Base-by-base conservation (phyloP, 2,329 filamentous ascomycete genomes). In the Colletotrichum falcatum region DNA sequence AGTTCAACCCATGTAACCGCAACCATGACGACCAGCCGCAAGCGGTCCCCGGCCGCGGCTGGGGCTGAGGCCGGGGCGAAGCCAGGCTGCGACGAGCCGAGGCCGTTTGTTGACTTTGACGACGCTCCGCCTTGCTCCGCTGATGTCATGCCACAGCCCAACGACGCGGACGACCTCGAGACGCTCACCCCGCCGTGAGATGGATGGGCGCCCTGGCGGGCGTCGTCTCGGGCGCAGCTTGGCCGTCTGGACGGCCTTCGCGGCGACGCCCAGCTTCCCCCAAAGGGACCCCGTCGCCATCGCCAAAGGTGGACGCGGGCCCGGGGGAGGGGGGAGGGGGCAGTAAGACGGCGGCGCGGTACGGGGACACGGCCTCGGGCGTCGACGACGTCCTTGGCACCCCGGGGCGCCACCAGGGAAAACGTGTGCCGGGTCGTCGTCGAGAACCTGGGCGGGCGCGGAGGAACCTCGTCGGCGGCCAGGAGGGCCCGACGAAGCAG, bases 401-500 rank as follows among this genome's bases (percentile, higher is more conserved):
- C 14, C 14, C 28, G 5, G 42, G 62, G 53, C 42, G 62, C 62
- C 7, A 59, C 53, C 23, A 58, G 49, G 26, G 62, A 65, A 9
- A 59, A 65, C 39, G 62, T 59, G 2, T 44, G 39, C 18, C 59
- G 62, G 62, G 59, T 65, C 62, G 59, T 65, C 62, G 53, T 59
- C 42, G 28, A 44, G 30, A 59, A 59, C 3, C 37, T 28, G 18
- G 48, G 48, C 46, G 60, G 23, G 60, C 60, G 23, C 18, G 60
- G 35, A 53, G 60, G 48, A 62, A 62, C 26, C 60, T 62, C 18
- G 20, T 6, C 9, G 60, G 60, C 3, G 60, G 60, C 23, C 60
- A 42, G 48, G 48, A n/a, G 30, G 18, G 8, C 23, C 46, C 54
- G 33, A 39, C 60, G 33, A 54, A 62, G 23, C 48, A 54, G 23